These are phyloP conservation scores for Metarhizium robertsii DNA, from an alignment of 2,329 filamentous ascomycete genomes.

Conservation along the genomic window DNA sequence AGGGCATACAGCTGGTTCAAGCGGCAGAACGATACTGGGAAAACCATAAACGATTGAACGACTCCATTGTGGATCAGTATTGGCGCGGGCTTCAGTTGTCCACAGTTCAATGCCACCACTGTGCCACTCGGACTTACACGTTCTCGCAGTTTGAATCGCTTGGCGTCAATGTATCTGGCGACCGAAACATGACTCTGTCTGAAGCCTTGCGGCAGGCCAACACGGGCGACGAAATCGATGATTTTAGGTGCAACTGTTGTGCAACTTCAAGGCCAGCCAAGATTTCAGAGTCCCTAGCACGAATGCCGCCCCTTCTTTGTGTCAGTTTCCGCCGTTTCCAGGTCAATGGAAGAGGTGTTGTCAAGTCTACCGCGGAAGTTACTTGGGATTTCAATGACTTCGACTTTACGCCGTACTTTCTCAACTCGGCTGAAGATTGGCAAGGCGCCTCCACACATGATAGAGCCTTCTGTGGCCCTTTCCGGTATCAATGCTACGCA, in stretches of 20 bases:
- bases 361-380: slow-evolving; percentile 62
- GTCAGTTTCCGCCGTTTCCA: slow-evolving; percentile 60
- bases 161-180: slow-evolving; percentile 28
- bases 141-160: slow-evolving; percentile 46
- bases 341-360: slow-evolving; percentile 28
- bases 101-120: slow-evolving; percentile 56
- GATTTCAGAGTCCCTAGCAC: slow-evolving; percentile 60
- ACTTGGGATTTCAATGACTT: slow-evolving; percentile 69
- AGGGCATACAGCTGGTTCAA: slow-evolving; percentile 28
- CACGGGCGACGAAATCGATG: slow-evolving; percentile 55
- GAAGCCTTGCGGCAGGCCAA: slow-evolving; percentile 64
- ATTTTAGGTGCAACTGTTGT: slow-evolving; percentile 69
- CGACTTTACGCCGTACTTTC: slow-evolving; percentile 38
- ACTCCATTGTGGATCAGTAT: slow-evolving; percentile 68
- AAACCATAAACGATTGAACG: slow-evolving; percentile 57
- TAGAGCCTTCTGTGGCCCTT: slow-evolving; percentile 42
- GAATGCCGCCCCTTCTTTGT: slow-evolving; percentile 70
- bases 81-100: slow-evolving; percentile 72
- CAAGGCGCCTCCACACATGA: slow-evolving; percentile 19
- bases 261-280: slow-evolving; percentile 56
- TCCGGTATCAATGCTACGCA: slow-evolving; percentile 77
- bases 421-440: slow-evolving; percentile 22
- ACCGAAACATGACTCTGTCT: slow-evolving; percentile 31
- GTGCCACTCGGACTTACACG: slow-evolving; percentile 38
- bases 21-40: slow-evolving; percentile 69